Percentiles rank a stretch among this genome's conserved stretches.
These are phyloP conservation scores for Rhodosporidiobolus odoratus DNA, from an alignment of 768 basidiomycete genomes.

Conservation along the genomic window DNA sequence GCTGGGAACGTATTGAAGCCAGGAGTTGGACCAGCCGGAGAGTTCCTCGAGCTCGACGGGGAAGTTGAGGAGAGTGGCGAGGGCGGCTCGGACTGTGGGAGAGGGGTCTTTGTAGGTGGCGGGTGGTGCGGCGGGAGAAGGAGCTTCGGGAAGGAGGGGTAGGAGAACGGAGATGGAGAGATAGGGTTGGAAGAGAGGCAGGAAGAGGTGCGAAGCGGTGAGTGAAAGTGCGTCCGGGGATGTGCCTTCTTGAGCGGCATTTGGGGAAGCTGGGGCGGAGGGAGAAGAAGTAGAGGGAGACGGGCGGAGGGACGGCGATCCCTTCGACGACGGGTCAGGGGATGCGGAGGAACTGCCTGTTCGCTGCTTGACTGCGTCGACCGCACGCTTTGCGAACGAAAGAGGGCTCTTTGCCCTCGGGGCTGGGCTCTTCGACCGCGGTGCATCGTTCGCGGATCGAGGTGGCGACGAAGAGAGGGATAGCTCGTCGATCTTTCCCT, in stretches of 20 bases:
- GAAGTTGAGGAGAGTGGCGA: constrained; percentile 36
- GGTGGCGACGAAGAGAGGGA: neutral
- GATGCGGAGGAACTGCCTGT: neutral
- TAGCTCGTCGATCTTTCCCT: neutral
- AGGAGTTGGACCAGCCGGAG: constrained; percentile 24
- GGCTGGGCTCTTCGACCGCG: constrained; percentile 11
- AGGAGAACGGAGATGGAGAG: constrained; percentile 23
- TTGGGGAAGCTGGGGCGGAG: neutral
- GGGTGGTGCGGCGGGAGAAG: neutral
- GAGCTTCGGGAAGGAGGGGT: neutral
- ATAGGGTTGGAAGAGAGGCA: constrained; percentile 34
- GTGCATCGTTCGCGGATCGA: neutral
- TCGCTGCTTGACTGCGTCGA: constrained; percentile 18
- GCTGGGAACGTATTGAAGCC: constrained; percentile 32
- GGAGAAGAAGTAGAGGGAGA: neutral
- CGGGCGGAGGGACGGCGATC: neutral
- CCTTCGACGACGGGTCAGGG: neutral
- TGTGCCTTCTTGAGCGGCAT: constrained; percentile 1
- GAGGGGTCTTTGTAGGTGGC: constrained; percentile 15
- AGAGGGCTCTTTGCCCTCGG: too few relatives aligned
- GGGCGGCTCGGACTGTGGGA: constrained; percentile 17
- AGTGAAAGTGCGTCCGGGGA: constrained; percentile 17
- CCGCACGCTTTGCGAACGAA: constrained; percentile 21
- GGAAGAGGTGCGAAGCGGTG: constrained; percentile 20
- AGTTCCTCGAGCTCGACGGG: constrained; percentile 37